Evolutionary conservation across 2,329 filamentous ascomycete species (phyloP).

Genomic region (Apiospora kogelbergensis): DNA sequence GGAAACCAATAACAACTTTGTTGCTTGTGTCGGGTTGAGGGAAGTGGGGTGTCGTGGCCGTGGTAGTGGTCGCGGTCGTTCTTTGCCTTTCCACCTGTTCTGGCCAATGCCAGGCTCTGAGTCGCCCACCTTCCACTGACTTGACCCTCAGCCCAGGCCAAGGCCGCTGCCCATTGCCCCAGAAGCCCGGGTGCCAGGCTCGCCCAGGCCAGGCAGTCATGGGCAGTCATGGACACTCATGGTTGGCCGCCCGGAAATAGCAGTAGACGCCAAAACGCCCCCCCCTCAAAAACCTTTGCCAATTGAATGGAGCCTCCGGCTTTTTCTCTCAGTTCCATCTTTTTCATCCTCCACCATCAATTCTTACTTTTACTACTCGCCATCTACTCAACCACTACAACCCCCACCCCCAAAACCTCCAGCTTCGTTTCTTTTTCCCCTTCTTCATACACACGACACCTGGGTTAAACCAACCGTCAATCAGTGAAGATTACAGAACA

Average conservation of each 20-base stretch:
- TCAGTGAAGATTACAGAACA: background rate
- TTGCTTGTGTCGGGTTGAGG: too few relatives aligned
- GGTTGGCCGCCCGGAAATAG: background rate
- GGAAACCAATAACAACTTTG: too few relatives aligned
- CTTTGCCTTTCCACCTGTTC: background rate
- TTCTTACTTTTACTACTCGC: background rate
- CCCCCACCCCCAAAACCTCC: background rate
- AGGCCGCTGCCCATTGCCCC: too few relatives aligned
- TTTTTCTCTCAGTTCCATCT: conserved; percentile 7
- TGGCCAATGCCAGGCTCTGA: background rate
- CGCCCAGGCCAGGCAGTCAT: background rate
- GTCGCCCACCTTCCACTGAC: background rate
- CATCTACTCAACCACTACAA: background rate
- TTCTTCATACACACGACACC: background rate
- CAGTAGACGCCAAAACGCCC: background rate
- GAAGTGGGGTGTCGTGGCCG: background rate
- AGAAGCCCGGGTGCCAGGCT: background rate
- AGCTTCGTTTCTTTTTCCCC: background rate
- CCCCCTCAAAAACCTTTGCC: background rate
- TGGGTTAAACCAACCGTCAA: conserved; percentile 3
- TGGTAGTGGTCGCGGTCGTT: background rate
- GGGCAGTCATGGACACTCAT: background rate
- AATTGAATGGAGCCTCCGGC: conserved; percentile 2
- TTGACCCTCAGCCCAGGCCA: too few relatives aligned
- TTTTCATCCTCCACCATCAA: conserved; percentile 5